Evolutionary conservation across 2,329 filamentous ascomycete species (phyloP), one percentile per base, ranked within the genome.

Genomic region (Claviceps quebecensis): DNA sequence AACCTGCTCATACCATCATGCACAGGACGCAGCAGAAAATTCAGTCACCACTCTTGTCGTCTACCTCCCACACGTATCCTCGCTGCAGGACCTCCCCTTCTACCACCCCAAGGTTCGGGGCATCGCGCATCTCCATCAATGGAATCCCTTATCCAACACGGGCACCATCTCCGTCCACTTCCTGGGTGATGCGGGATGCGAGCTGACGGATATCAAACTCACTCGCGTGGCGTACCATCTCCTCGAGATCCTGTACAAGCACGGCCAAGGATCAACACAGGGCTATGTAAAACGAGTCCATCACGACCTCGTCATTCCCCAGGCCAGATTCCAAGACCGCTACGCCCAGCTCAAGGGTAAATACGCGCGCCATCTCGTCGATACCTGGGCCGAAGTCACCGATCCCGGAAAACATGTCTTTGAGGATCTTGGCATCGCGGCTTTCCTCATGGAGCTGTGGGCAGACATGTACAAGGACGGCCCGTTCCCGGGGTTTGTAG

Each of bases 381-480:
- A 78, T n/a, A 70, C 68, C 1, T 98, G 91, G 93, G 82, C 81
- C 14, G 93, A 97, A 69, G 77, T 77, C 49, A 97, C 90, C 0
- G 89, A 95, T 62, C 87, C 90, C 0, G 73, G 73, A 16, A 98
- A 97, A 65, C 90, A 97, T 62, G 88, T 97, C 2, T 97, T 96
- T 66, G 93, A 98, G 64, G 91, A 97, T 63, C 70, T 98, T 19
- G 78, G 81, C 4, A 96, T 98, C 55, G 86, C 91, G 0, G 86
- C 91, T 0, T 98, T 96, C 60, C 71, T 97, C 49, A 87, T 97
- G 26, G 90, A 96, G 69, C 70, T 97, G 2, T 98, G 93, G 93
- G 69, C 72, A 13, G 80, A 84, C 53, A 91, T 95, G 82, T 97
- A 97, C 63, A 62, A 59, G 39, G 43, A 62, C 43, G 53, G 47